phyloP scores from a whole-genome alignment of 192 early-diverging fungal species.

The Coemansia sp. region DNA sequence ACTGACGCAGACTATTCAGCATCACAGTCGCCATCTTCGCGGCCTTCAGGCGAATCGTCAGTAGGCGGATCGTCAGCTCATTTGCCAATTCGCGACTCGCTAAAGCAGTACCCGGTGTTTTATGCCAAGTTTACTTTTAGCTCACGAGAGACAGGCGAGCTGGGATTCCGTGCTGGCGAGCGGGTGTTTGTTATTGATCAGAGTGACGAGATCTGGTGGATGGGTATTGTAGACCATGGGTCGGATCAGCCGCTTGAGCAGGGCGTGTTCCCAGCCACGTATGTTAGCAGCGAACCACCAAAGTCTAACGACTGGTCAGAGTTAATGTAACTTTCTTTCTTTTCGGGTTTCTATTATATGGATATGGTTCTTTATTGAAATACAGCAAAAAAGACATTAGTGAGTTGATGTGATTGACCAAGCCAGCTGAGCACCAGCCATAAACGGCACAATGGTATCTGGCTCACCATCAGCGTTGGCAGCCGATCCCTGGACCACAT shows the following conservation, averaged over 20 bases:
- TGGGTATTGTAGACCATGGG: conserved; percentile 67
- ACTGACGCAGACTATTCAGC: conserved; percentile 26
- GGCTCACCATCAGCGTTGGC: neutral
- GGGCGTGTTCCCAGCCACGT: conserved; percentile 78
- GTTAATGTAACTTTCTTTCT: conserved; percentile 30
- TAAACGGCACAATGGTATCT: conserved; percentile 77
- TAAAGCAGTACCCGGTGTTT: conserved; percentile 58
- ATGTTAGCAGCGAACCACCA: conserved; percentile 58
- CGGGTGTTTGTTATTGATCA: conserved; percentile 72
- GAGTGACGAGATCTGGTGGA: conserved; percentile 82
- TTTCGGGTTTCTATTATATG: neutral
- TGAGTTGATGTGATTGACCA: conserved; percentile 56
- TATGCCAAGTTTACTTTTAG: conserved; percentile 73
- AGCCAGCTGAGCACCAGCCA: conserved; percentile 65
- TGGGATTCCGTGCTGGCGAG: conserved; percentile 67
- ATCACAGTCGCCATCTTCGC: conserved; percentile 39
- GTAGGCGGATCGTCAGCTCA: conserved; percentile 24
- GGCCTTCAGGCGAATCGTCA: conserved; percentile 47
- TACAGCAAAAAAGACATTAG: too few relatives aligned
- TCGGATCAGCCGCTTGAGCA: conserved; percentile 58
- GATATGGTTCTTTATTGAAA: neutral
- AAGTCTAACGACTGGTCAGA: conserved; percentile 48
- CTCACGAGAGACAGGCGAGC: conserved; percentile 71
- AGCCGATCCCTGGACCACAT: conserved; percentile 7
- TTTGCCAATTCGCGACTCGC: conserved; percentile 54